Percentiles rank a stretch among this genome's conserved stretches.
These are phyloP conservation scores for Cladophialophora carrionii DNA, from an alignment of 2,329 filamentous ascomycete genomes.

Conservation along the genomic window DNA sequence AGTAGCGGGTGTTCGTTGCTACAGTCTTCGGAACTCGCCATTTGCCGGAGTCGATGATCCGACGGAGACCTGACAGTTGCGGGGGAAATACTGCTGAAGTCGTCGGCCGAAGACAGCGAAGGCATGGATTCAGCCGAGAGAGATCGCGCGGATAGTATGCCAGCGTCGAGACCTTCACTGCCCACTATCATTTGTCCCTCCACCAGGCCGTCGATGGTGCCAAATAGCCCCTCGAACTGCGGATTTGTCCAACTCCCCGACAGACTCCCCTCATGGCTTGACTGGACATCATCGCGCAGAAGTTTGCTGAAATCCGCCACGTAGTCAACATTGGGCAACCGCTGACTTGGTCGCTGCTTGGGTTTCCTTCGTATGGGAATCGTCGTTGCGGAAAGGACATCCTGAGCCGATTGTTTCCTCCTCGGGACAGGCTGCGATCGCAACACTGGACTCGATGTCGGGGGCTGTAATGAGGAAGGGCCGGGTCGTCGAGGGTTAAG, in stretches of 20 bases:
- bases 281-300: constrained; percentile 56
- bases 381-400: constrained; percentile 60
- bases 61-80: constrained; percentile 44
- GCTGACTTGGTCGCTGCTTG: constrained; percentile 46
- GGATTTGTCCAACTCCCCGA: constrained; percentile 50
- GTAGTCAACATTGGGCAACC: constrained; percentile 48
- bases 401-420: constrained; percentile 34
- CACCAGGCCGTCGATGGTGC: constrained; percentile 55
- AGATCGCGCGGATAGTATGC: constrained; percentile 53
- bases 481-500: constrained; percentile 19
- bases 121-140: constrained; percentile 63
- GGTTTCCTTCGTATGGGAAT: constrained; percentile 58
- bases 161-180: constrained; percentile 52
- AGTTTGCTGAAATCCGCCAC: constrained; percentile 59
- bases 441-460: constrained; percentile 3
- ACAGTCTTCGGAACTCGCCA: constrained; percentile 60
- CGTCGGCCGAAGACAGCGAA: constrained; percentile 54
- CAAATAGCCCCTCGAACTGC: constrained; percentile 60
- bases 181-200: constrained; percentile 46
- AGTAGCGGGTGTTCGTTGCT: constrained; percentile 62
- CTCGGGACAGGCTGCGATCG: constrained; percentile 13
- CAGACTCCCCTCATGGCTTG: constrained; percentile 53
- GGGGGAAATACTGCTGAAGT: constrained; percentile 54
- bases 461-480: constrained; percentile 23
- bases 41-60: constrained; percentile 52